Percentiles rank a stretch among this genome's conserved stretches.
Conservation (phyloP, 352 stramenopile genomes). For the Halophytophthora polymorphica region DNA sequence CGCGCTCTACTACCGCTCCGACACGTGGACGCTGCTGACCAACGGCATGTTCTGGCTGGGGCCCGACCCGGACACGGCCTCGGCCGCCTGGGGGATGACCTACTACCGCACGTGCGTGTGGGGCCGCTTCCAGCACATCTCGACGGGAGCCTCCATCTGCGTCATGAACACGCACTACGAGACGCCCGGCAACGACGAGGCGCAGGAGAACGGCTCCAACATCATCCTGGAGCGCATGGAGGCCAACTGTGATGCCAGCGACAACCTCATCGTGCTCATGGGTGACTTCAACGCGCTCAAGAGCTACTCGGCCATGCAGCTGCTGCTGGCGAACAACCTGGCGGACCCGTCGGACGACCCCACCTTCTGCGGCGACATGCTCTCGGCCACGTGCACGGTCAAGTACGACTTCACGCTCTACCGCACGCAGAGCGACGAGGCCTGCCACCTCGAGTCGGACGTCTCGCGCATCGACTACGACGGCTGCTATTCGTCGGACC, state of each 20-base stretch:
- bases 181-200: conserved; percentile 69
- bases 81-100: conserved; percentile 55
- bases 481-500: conserved; percentile 75
- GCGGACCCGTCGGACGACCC: conserved; percentile 43
- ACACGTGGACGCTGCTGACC: conserved; percentile 52
- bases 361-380: conserved; percentile 73
- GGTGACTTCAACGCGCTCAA: conserved; percentile 74
- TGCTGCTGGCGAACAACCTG: conserved; percentile 47
- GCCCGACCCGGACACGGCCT: conserved; percentile 43
- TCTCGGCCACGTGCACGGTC: conserved; percentile 47
- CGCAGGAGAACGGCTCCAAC: conserved; percentile 60
- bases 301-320: conserved; percentile 63
- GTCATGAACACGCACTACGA: conserved; percentile 85
- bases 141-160: conserved; percentile 58
- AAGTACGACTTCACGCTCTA: conserved; percentile 75
- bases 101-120: conserved; percentile 75
- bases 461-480: conserved; percentile 59
- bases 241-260: conserved; percentile 41
- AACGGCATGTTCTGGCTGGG: conserved; percentile 76
- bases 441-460: conserved; percentile 52
- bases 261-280: conserved; percentile 62
- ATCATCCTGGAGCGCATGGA: conserved; percentile 60
- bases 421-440: conserved; percentile 32
- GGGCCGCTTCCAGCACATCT: conserved; percentile 69
- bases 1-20: conserved; percentile 60